phyloP scores from a whole-genome alignment of 2,329 filamentous ascomycete species.

The Grosmannia clavigera region DNA sequence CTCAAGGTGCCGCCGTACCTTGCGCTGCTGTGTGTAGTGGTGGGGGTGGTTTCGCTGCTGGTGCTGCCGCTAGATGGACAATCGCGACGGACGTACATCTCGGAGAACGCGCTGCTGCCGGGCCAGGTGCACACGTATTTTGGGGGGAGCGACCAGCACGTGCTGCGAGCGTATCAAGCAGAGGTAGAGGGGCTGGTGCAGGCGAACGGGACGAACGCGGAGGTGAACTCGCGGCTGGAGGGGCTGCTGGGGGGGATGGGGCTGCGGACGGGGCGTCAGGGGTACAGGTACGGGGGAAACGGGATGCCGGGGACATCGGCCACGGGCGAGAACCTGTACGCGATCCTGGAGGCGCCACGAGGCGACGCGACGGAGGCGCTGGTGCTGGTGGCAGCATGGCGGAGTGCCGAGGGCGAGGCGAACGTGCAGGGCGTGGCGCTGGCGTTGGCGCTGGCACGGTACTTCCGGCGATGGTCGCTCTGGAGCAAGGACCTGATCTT shows the following conservation, averaged over 20 bases:
- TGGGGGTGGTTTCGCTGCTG: conserved; percentile 82
- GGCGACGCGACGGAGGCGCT: conserved; percentile 96
- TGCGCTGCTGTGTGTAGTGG: conserved; percentile 69
- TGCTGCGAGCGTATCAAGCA: conserved; percentile 80
- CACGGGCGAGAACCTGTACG: conserved; percentile 83
- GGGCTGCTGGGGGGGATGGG: conserved; percentile 66
- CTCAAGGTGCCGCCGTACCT: conserved; percentile 79
- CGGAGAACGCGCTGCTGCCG: conserved; percentile 88
- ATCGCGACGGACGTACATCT: conserved; percentile 87
- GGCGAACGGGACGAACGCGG: conserved; percentile 36
- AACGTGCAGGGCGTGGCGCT: conserved; percentile 84
- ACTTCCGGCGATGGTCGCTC: conserved; percentile 95
- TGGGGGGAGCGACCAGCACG: conserved; percentile 86
- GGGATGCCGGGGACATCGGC: conserved; percentile 50
- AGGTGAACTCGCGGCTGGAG: conserved; percentile 60
- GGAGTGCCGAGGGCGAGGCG: conserved; percentile 61
- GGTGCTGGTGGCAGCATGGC: conserved; percentile 82
- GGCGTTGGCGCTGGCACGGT: conserved; percentile 74
- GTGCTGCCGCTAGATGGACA: conserved; percentile 83
- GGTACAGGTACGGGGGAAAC: conserved; percentile 60
- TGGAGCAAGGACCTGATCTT: conserved; percentile 99
- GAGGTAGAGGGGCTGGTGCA: conserved; percentile 55
- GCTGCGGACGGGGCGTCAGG: conserved; percentile 77
- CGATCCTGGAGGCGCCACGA: conserved; percentile 81
- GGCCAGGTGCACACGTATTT: conserved; percentile 98